phyloP scores from a whole-genome alignment of 139 green algal genomes.

The Pseudopediastrum boryanum region DNA sequence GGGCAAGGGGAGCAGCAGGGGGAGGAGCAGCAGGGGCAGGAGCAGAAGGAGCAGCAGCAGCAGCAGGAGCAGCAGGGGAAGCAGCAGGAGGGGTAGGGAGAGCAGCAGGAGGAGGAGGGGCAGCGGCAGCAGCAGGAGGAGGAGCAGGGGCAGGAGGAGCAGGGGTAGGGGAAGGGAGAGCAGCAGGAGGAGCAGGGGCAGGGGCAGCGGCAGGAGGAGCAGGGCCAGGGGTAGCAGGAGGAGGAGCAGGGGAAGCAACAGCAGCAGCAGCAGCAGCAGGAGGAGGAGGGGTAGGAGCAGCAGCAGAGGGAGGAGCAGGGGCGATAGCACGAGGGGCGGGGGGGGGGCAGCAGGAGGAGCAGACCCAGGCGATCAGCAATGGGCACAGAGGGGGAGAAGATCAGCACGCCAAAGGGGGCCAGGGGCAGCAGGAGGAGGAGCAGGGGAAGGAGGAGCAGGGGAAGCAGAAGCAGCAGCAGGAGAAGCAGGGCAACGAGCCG shows the following conservation, averaged over 20 bases:
- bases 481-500: no score
- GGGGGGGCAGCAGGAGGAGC: no score
- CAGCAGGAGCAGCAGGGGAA: not conserved
- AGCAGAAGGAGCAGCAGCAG: not conserved
- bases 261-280: no score
- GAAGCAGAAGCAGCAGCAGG: not conserved
- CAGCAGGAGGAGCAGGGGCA: no score
- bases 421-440: not conserved
- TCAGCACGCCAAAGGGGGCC: not conserved
- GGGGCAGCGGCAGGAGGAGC: not conserved
- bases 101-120: conserved; percentile 4
- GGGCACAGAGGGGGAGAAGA: not conserved
- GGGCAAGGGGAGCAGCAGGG: no score
- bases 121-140: not conserved
- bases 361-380: no score
- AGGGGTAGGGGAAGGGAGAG: not conserved
- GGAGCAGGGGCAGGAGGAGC: not conserved
- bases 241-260: no score
- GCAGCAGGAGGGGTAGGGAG: not conserved
- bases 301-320: no score
- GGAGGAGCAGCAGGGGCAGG: not conserved
- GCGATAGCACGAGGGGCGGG: not conserved
- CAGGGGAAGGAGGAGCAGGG: no score
- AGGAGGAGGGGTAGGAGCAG: no score
- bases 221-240: no score